Base-by-base conservation (phyloP, 2,329 filamentous ascomycete genomes). In the Ambrosiella cleistominuta region DNA sequence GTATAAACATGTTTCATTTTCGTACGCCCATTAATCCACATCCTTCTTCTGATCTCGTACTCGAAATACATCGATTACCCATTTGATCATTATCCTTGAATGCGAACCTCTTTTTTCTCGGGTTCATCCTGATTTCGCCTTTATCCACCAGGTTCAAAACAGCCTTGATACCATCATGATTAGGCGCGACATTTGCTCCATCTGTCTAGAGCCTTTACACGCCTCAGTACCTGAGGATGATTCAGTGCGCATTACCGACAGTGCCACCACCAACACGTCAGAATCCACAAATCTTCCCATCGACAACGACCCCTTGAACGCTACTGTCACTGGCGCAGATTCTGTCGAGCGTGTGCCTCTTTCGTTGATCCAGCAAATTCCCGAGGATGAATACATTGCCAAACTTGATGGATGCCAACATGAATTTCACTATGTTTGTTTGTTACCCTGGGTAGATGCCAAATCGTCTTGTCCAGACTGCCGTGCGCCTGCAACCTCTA, bases 401-500 rank as follows among this genome's bases (percentile, higher is more conserved):
- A 71, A 77, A 58, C 78, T 84, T 54, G 75, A 82, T 61, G 84
- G 88, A 52, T 98, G 93, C 71, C 86, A 88, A 60, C 94, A 98
- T 74, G 80, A 90, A 64, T 76, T 98, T 64, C 93, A 98, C 72
- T 85, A 98, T 72, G 82, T 85, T 56, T 98, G 93, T 70, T 78
- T 98, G 64, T 85, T 86, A 65, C 88, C 89, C 64, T 98, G 93
- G 93, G 88, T 91, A 51, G 88, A 94, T 71, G 86, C 94, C 69
- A 91, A 93, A 63, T 98, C 97, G 71, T 96, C 90, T 68, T 98
- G 93, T 70, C 93, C 93, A 51, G 95, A 98, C 70, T 98, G 93
- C 72, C 86, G 93, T 64, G 86, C 88, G 65, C 82, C 79, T 62
- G 97, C 98, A 74, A 91, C 97, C 70, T 74, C 85, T 65, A 90